Conservation (phyloP, 225 moss, liverwort and hornwort species). For the Antitrichia curtipendula region DNA sequence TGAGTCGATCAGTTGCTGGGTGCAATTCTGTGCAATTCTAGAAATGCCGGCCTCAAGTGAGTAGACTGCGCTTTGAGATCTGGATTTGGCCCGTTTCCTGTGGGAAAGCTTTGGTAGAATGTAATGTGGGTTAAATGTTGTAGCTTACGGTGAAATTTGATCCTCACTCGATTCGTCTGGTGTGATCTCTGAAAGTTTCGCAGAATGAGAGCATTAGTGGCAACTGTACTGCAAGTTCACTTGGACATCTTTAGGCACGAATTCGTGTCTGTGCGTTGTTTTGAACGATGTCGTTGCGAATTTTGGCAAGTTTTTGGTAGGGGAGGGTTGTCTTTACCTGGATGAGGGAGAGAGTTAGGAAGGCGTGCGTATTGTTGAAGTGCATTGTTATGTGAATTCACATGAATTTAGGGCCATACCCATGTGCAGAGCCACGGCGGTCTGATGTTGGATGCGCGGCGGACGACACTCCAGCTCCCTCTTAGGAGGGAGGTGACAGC, state of each 20-base stretch:
- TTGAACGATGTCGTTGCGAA: neutral
- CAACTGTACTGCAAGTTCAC: neutral
- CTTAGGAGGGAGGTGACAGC: constrained; percentile 36
- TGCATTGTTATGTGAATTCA: neutral
- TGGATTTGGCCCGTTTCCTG: neutral
- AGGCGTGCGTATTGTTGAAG: neutral
- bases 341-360: neutral
- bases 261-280: neutral
- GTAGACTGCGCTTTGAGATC: neutral
- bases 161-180: neutral
- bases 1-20: neutral
- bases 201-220: neutral
- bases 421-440: constrained; percentile 16
- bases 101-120: neutral
- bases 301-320: neutral
- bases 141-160: neutral
- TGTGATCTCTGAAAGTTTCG: neutral
- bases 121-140: neutral
- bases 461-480: constrained; percentile 19
- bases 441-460: constrained; percentile 52
- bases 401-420: neutral
- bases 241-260: neutral
- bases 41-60: neutral
- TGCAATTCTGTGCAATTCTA: neutral
- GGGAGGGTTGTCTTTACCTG: neutral